These are phyloP conservation scores for Dothideomycetes sp. DNA, from an alignment of 2,329 filamentous ascomycete genomes.

Conservation along the genomic window DNA sequence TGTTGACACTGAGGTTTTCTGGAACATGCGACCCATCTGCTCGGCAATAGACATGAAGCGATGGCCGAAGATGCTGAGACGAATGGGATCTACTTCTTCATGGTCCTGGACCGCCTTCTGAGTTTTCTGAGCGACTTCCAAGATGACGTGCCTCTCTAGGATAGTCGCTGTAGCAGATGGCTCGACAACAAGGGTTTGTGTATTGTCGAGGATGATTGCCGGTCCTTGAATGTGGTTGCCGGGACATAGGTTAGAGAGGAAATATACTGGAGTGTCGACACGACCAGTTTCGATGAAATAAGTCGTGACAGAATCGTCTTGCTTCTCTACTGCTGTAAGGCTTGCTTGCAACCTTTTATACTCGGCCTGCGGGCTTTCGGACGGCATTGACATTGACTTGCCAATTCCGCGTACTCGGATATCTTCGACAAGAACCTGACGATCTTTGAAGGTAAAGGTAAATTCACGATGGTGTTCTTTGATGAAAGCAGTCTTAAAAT, in stretches of 20 bases:
- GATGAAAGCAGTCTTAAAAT: conserved; percentile 32
- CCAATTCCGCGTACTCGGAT: conserved; percentile 25
- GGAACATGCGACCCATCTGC: conserved; percentile 21
- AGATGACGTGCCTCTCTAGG: conserved; percentile 18
- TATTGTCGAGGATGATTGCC: conserved; percentile 12
- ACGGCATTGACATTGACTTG: conserved; percentile 13
- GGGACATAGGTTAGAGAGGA: not conserved
- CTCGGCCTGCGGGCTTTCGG: conserved; percentile 15
- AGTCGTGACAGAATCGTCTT: not conserved
- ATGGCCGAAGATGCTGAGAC: conserved; percentile 18
- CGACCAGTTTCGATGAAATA: conserved; percentile 10
- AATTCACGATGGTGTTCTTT: conserved; percentile 34
- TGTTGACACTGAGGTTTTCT: conserved; percentile 20
- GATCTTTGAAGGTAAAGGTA: conserved; percentile 29
- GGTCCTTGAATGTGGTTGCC: not conserved
- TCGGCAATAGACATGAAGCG: conserved; percentile 24
- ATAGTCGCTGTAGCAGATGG: conserved; percentile 1
- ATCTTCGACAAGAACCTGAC: conserved; percentile 34
- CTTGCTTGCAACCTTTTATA: not conserved
- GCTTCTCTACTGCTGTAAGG: not conserved
- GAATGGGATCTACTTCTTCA: conserved; percentile 8
- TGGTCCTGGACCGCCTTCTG: not conserved
- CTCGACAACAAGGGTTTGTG: conserved; percentile 8
- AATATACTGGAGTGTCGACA: conserved; percentile 5
- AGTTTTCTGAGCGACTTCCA: conserved; percentile 23